Conservation (phyloP, 371 early-diverging fungal species). For the Modicella reniformis region DNA sequence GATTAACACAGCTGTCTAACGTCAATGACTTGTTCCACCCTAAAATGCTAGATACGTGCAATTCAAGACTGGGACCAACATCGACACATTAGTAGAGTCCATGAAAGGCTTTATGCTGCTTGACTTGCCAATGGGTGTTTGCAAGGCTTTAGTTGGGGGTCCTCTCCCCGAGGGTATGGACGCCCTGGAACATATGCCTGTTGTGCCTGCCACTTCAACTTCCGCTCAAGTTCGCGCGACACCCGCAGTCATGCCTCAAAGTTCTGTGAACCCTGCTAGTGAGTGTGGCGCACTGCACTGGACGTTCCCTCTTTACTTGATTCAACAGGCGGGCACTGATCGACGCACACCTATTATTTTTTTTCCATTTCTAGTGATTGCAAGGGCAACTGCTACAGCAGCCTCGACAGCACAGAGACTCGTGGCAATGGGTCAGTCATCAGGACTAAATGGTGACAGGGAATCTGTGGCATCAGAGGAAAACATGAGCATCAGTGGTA, state of each 20-base stretch:
- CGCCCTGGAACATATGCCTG: conserved; percentile 60
- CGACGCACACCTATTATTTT: not conserved
- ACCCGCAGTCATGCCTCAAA: conserved; percentile 8
- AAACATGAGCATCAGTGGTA: conserved; percentile 68
- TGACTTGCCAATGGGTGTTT: conserved; percentile 71
- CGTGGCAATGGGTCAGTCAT: conserved; percentile 46
- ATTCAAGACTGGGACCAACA: conserved; percentile 41
- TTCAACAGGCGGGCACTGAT: not conserved
- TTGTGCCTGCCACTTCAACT: conserved; percentile 16
- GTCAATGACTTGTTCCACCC: too few relatives aligned
- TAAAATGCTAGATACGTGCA: conserved; percentile 40
- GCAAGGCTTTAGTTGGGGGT: conserved; percentile 78
- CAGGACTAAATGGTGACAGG: conserved; percentile 48
- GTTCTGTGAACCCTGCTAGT: conserved; percentile 45
- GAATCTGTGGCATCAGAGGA: conserved; percentile 72
- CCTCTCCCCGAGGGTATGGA: conserved; percentile 85
- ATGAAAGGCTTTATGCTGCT: conserved; percentile 83
- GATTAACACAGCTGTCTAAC: too few relatives aligned
- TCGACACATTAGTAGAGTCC: conserved; percentile 63
- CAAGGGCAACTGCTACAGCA: conserved; percentile 55
- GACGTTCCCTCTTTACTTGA: not conserved
- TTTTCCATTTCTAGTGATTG: conserved; percentile 35
- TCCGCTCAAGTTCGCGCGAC: conserved; percentile 13
- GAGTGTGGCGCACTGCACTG: conserved; percentile 10
- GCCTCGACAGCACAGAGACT: conserved; percentile 54